Evolutionary conservation across 352 stramenopile genomes (phyloP), one percentile per base, ranked within the genome.

Genomic region (Pythium scleroteichum): DNA sequence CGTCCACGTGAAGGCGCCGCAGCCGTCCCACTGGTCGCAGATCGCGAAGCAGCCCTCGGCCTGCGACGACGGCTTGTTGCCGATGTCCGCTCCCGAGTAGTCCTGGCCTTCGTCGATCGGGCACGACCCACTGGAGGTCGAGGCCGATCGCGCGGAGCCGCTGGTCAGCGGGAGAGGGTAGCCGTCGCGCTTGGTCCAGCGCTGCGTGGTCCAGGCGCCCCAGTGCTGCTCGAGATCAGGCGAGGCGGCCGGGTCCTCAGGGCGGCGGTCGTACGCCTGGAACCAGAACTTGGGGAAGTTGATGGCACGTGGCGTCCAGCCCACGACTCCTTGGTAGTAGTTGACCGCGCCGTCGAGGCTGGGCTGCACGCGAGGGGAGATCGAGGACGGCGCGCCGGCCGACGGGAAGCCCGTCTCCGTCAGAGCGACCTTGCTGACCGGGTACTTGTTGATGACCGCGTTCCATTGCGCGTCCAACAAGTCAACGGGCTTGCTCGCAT

Each of bases 381-480:
- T 17, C 32, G 24, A 55, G 7, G 60, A 59, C 7, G 71, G 33
- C 2, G 1, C 9, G 13, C 71, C 71, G 32, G 33, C 64, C 2
- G 64, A 71, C 9, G 71, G 41, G 44, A 66, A 79, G n/a, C 71
- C 71, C 0, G 68, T 74, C 53, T 79, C 71, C 1, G 71, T 79
- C 16, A 76, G 53, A 17, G 53, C 53, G 27, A 81, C 39, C 60
- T 77, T 77, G 33, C 61, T 42, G 20, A 23, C 20, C 6, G 59
- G 52, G 55, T 66, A 81, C 20, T 62, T 62, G 14, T 27, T 58
- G 20, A 53, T 24, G 16, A 63, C 59, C 10, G 33, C 10, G 39
- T 74, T 67, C 71, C 71, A 79, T 41, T 57, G 42, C 20, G 20
- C 29, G 12, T 71, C 38, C 16, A 79, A 60, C 24, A 76, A 27